Percentiles rank a stretch among this genome's conserved stretches.
These are phyloP conservation scores for Polytrichum formosum DNA, from an alignment of 225 moss, liverwort and hornwort species.

Conservation along the genomic window DNA sequence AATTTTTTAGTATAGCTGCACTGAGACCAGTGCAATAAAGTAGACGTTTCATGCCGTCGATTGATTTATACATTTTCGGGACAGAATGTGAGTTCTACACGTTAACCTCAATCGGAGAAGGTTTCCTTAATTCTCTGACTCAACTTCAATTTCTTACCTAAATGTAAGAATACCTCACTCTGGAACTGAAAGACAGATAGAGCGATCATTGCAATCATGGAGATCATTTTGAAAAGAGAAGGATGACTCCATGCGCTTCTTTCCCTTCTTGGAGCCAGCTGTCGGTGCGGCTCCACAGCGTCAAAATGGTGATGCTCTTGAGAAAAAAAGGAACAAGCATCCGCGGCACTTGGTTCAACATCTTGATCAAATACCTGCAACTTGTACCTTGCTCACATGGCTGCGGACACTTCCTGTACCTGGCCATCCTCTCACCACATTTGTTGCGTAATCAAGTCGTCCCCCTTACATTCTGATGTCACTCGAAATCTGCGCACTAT, in stretches of 20 bases:
- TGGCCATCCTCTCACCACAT: constrained; percentile 18
- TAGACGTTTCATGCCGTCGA: no score
- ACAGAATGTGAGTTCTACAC: no score
- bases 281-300: neutral
- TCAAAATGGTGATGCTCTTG: neutral
- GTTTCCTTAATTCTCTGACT: neutral
- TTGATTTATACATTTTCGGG: no score
- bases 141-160: neutral
- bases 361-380: neutral
- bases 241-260: neutral
- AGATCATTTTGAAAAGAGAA: neutral
- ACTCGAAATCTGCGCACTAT: no score
- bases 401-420: constrained; percentile 43
- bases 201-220: neutral
- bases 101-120: no score
- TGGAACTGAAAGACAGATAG: neutral
- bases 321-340: neutral
- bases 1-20: no score
- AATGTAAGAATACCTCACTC: neutral
- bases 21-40: no score
- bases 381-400: constrained; percentile 9
- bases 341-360: constrained; percentile 1
- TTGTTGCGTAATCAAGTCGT: no score
- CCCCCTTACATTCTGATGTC: no score
- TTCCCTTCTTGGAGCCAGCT: neutral